Percentiles rank a stretch among this genome's conserved stretches.
Conservation (phyloP, 2,329 filamentous ascomycete species). For the Penicillium sp. region DNA sequence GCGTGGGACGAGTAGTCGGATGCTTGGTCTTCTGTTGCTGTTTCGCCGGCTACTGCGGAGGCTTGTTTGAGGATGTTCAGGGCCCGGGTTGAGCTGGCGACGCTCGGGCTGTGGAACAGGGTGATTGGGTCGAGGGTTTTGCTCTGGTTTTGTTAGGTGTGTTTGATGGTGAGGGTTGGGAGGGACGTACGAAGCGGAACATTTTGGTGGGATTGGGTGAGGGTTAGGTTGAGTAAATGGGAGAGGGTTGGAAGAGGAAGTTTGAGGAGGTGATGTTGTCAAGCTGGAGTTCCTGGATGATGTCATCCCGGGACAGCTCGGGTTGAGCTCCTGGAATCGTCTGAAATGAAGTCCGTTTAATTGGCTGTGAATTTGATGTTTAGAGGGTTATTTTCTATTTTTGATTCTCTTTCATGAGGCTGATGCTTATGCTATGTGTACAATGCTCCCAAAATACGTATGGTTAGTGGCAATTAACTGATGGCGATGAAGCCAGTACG, state of each 20-base stretch:
- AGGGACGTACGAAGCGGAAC: constrained; percentile 25
- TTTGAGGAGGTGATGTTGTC: background rate
- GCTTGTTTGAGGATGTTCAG: constrained; percentile 74
- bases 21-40: constrained; percentile 69
- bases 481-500: constrained; percentile 51
- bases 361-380: background rate
- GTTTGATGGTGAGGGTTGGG: background rate
- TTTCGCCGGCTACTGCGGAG: constrained; percentile 62
- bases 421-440: background rate
- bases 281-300: constrained; percentile 10
- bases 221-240: constrained; percentile 4
- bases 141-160: constrained; percentile 46
- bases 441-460: constrained; percentile 20
- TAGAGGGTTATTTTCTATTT: background rate
- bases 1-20: constrained; percentile 60
- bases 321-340: background rate
- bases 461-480: constrained; percentile 52
- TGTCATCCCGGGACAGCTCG: constrained; percentile 17
- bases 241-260: background rate
- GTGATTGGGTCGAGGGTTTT: constrained; percentile 88
- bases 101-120: constrained; percentile 83
- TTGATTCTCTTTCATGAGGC: too few relatives aligned
- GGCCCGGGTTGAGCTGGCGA: constrained; percentile 66
- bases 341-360: background rate
- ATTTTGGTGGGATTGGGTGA: constrained; percentile 13